These are phyloP conservation scores for Peronosclerospora sorghi DNA, from an alignment of 352 stramenopile genomes.

Conservation along the genomic window DNA sequence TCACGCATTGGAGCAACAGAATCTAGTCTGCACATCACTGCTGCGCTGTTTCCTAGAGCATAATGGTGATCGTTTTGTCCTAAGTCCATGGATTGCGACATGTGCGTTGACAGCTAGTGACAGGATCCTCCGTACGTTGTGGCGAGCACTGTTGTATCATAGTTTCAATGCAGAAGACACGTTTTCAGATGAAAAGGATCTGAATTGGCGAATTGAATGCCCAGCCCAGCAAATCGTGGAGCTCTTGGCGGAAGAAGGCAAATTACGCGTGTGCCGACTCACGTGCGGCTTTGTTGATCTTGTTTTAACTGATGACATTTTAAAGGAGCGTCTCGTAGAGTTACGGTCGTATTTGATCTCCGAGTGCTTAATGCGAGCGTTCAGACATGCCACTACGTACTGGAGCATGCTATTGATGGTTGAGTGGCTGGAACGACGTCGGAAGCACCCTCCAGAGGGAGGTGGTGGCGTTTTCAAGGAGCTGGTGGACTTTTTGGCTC, in stretches of 20 bases:
- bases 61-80: slow-evolving; percentile 64
- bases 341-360: slow-evolving; percentile 25
- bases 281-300: slow-evolving; percentile 35
- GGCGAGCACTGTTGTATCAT: slow-evolving; percentile 30
- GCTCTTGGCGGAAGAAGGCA: slow-evolving; percentile 37
- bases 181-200: slow-evolving; percentile 3
- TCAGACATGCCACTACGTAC: slow-evolving; percentile 25
- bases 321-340: slow-evolving; percentile 18
- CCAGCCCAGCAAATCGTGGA: slow-evolving; percentile 40
- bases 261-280: slow-evolving; percentile 25
- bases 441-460: slow-evolving; percentile 4
- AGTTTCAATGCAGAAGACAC: slow-evolving; percentile 1
- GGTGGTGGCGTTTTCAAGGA: slow-evolving; percentile 14
- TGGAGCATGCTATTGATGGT: slow-evolving; percentile 32
- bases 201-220: slow-evolving; percentile 32
- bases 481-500: slow-evolving; percentile 30
- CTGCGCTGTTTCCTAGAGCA: slow-evolving; percentile 65
- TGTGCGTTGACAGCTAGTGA: slow-evolving; percentile 55
- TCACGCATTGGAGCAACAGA: slow-evolving; percentile 27
- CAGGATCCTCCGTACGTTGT: slow-evolving; percentile 31
- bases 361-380: slow-evolving; percentile 43
- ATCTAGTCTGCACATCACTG: slow-evolving; percentile 55
- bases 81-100: slow-evolving; percentile 61
- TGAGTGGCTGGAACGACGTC: slow-evolving; percentile 16
- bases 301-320: slow-evolving; percentile 19